Evolutionary conservation across 2,329 filamentous ascomycete genomes (phyloP).

Genomic region (Fusarium concolor): DNA sequence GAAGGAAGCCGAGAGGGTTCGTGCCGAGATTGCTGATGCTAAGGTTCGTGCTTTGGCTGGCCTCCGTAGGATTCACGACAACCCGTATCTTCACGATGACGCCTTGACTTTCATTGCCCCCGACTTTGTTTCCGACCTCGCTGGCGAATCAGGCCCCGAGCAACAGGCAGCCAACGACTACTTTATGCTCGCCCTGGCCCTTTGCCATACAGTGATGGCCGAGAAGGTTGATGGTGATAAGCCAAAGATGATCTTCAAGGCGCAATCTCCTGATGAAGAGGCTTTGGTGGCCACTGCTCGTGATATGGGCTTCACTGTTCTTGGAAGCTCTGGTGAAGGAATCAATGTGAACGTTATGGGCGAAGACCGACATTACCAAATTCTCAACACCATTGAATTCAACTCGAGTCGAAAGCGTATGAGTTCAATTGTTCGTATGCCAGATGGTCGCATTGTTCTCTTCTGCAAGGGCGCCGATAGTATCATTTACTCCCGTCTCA

Average conservation of each 20-base stretch:
- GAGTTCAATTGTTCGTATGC: conserved; percentile 97
- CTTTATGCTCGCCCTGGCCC: conserved; percentile 93
- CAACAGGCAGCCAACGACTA: conserved; percentile 83
- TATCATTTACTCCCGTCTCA: conserved; percentile 93
- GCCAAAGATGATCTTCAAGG: conserved; percentile 93
- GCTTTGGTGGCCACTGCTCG: conserved; percentile 93
- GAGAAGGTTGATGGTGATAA: conserved; percentile 91
- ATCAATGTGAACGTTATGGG: conserved; percentile 90
- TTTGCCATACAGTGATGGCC: conserved; percentile 97
- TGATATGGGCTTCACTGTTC: conserved; percentile 93
- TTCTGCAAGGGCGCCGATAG: conserved; percentile 99
- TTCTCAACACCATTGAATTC: conserved; percentile 96
- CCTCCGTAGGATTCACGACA: conserved; percentile 83
- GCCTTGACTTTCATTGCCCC: conserved; percentile 92
- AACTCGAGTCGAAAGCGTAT: conserved; percentile 97
- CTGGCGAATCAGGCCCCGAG: conserved; percentile 78
- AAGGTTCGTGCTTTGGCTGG: conserved; percentile 77
- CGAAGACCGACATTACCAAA: conserved; percentile 83
- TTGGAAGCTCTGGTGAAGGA: conserved; percentile 82
- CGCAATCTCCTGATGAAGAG: conserved; percentile 96
- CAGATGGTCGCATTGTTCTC: conserved; percentile 86
- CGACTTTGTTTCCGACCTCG: conserved; percentile 86
- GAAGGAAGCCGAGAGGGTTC: conserved; percentile 77
- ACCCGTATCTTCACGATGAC: conserved; percentile 90
- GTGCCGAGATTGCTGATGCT: conserved; percentile 81